Base-by-base conservation (phyloP, 352 stramenopile genomes). In the Pythium chondricola region DNA sequence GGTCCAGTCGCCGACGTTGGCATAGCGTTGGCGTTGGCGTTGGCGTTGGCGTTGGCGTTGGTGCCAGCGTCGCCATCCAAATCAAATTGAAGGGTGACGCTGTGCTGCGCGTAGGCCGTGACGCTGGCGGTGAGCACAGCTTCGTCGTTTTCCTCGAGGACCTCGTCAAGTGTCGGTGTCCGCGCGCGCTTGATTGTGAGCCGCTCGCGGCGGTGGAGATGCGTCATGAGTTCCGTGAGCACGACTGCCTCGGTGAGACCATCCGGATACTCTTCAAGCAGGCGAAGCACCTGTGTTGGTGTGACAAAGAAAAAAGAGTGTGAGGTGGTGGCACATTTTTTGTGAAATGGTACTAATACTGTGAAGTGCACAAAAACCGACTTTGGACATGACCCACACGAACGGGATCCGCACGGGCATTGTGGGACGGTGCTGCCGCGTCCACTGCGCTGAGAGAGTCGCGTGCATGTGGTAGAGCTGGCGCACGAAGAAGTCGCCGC, bases 261-360 rank as follows among this genome's bases (percentile, higher is more conserved):
- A 52, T 83, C 73, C 1, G 79, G 79, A 50, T 88, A 88, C 44
- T 74, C 71, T 43, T 79, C 69, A 14, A 84, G 47, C 10, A 90
- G 42, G 0, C 61, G 64, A 41, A 90, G 41, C 3, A 83, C 47
- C 55, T 83, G 38, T 46, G 26, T 22, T n/a, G n/a, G n/a, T n/a
- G n/a, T n/a, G n/a, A n/a, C 42, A 37, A 45, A 22, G 18, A 40
- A 29, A 58, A 36, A 25, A 18, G 22, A 17, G 40, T 5, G n/a
- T 10, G 10, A 43, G 6, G 3, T 25, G 32, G 20, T 43, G 39
- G 27, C 26, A 35, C 18, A 21, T 48, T 16, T 14, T 2, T 16
- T 22, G 10, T 25, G n/a, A n/a, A n/a, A n/a, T n/a, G n/a, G n/a
- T n/a, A n/a, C n/a, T n/a, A n/a, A n/a, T n/a, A n/a, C n/a, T n/a